A percentile compares a stretch with the other conserved stretches of the same genome.
These are phyloP conservation scores for Fusarium subglutinans DNA, from an alignment of 2,329 filamentous ascomycete species.

Conservation along the genomic window DNA sequence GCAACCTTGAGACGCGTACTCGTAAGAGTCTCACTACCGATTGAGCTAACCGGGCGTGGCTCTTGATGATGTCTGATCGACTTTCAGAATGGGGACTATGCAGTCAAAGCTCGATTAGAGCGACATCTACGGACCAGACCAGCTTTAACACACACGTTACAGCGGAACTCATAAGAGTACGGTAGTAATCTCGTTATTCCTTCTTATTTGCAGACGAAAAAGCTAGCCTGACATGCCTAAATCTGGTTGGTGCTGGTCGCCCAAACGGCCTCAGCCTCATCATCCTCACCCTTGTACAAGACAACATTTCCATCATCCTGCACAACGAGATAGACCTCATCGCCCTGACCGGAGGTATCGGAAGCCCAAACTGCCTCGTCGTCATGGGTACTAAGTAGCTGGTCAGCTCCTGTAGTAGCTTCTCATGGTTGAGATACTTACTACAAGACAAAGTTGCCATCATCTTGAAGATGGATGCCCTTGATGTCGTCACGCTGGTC, in stretches of 20 bases:
- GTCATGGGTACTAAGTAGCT: slow-evolving; percentile 16
- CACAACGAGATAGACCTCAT: slow-evolving; percentile 39
- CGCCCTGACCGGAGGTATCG: slow-evolving; percentile 35
- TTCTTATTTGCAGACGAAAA: fast-evolving
- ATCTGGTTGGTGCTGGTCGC: slow-evolving; percentile 37
- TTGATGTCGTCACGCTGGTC: slow-evolving; percentile 43
- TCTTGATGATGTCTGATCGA: background rate
- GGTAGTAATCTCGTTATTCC: fast-evolving
- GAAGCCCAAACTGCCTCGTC: slow-evolving; percentile 41
- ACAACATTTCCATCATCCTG: slow-evolving; percentile 49
- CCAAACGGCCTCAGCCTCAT: slow-evolving; percentile 44
- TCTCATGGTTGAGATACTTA: slow-evolving; percentile 20
- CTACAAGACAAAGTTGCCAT: slow-evolving; percentile 48
- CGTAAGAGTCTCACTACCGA: slow-evolving; percentile 72
- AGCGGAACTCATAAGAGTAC: too few relatives aligned
- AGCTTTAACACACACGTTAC: too few relatives aligned
- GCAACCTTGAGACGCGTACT: slow-evolving; percentile 61
- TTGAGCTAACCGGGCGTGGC: slow-evolving; percentile 50
- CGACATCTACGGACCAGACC: background rate
- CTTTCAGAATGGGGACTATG: fast-evolving
- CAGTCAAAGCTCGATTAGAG: fast-evolving
- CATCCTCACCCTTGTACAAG: slow-evolving; percentile 40
- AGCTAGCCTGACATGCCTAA: background rate
- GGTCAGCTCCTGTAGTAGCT: background rate
- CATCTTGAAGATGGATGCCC: slow-evolving; percentile 43